These are phyloP conservation scores for Kwoniella europaea DNA, from an alignment of 768 basidiomycete species.

Conservation along the genomic window DNA sequence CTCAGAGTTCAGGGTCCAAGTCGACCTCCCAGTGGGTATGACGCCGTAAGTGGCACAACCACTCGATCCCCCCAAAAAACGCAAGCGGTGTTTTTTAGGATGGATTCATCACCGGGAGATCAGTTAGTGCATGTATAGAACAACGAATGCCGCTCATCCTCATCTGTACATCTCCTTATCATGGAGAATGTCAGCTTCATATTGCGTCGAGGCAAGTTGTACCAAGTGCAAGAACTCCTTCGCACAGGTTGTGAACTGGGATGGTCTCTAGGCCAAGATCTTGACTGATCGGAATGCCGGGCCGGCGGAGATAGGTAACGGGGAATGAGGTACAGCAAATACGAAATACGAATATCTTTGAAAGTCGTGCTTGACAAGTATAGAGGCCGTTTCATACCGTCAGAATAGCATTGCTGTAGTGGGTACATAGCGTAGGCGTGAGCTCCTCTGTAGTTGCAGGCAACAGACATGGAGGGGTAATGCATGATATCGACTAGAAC, in stretches of 20 bases:
- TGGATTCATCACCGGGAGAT: no score
- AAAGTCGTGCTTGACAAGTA: not conserved
- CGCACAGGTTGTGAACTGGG: no score
- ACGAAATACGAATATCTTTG: not conserved
- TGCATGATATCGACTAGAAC: no score
- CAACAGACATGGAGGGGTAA: no score
- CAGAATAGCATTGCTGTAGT: not conserved
- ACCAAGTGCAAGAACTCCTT: no score
- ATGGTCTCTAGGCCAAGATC: not conserved
- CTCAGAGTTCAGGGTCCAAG: conserved; percentile 11
- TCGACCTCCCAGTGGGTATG: conserved; percentile 1
- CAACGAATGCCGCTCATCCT: no score
- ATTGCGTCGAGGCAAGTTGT: no score
- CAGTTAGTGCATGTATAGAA: no score
- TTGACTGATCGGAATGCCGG: not conserved
- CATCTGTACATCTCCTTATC: no score
- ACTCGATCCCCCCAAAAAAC: conserved; percentile 6
- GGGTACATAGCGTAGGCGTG: not conserved
- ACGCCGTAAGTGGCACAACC: conserved; percentile 24
- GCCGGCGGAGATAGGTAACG: not conserved
- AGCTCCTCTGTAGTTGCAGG: not conserved
- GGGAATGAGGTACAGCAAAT: not conserved
- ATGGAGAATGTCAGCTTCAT: no score
- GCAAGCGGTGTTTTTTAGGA: no score
- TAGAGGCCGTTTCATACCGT: not conserved